These are phyloP conservation scores for Claviceps sp. DNA, from an alignment of 2,329 filamentous ascomycete genomes.

Conservation along the genomic window DNA sequence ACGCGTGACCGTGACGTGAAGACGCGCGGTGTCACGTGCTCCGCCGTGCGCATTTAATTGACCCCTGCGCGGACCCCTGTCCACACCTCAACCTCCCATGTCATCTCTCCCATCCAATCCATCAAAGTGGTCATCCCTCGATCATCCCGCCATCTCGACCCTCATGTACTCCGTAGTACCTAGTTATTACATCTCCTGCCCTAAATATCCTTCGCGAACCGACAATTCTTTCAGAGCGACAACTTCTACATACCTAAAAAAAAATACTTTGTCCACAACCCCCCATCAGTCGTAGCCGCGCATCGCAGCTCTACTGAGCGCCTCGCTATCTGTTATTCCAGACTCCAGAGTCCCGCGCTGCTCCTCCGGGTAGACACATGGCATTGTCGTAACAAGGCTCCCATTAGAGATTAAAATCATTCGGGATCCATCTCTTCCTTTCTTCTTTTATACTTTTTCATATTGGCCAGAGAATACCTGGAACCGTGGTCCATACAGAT, in stretches of 20 bases:
- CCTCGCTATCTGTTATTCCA: not conserved
- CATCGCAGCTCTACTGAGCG: not conserved
- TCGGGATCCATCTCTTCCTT: no score
- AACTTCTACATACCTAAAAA: not conserved
- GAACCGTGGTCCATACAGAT: no score
- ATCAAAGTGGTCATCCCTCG: not conserved
- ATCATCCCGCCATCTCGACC: not conserved
- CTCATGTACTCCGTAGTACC: not conserved
- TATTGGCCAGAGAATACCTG: no score
- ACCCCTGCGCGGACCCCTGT: not conserved
- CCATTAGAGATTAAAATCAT: no score
- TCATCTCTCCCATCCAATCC: not conserved
- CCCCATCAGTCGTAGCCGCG: not conserved
- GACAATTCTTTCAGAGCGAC: not conserved
- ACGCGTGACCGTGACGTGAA: not conserved
- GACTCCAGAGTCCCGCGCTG: not conserved
- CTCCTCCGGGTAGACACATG: no score
- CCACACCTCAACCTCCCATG: not conserved
- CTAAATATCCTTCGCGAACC: not conserved
- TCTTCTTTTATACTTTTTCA: no score
- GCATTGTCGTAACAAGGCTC: not conserved
- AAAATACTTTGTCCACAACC: not conserved
- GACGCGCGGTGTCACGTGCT: conserved; percentile 1
- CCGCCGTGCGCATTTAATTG: not conserved
- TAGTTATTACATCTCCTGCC: not conserved